A percentile compares a stretch with the other conserved stretches of the same genome.
phyloP scores from a whole-genome alignment of 352 stramenopile genomes.

The Globisporangium nunn region DNA sequence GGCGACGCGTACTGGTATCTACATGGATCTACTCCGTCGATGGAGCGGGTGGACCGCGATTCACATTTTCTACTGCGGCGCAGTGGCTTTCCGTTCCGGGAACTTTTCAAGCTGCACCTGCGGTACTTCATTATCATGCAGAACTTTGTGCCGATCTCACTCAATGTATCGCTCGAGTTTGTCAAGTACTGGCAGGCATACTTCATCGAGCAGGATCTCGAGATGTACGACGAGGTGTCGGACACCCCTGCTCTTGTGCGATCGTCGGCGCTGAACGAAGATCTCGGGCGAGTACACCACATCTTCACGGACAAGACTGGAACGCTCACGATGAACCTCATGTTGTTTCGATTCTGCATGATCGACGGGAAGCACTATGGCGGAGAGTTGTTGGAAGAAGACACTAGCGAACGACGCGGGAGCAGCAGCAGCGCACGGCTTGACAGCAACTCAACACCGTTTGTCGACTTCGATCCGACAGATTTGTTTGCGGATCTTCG shows the following conservation, averaged over 20 bases:
- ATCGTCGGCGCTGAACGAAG: constrained; percentile 87
- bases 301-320: constrained; percentile 95
- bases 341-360: constrained; percentile 95
- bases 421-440: not conserved
- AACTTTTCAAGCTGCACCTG: constrained; percentile 78
- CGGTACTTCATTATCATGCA: constrained; percentile 96
- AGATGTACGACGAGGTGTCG: constrained; percentile 89
- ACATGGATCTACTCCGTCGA: constrained; percentile 1
- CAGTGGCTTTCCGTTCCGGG: constrained; percentile 32
- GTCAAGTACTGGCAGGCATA: constrained; percentile 94
- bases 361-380: constrained; percentile 91
- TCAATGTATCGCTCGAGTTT: constrained; percentile 98
- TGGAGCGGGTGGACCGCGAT: not conserved
- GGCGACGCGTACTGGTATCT: constrained; percentile 69
- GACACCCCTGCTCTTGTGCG: constrained; percentile 83
- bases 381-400: constrained; percentile 46
- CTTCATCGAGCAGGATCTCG: constrained; percentile 90
- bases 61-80: constrained; percentile 1
- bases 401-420: not conserved
- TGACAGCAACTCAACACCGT: constrained; percentile 12
- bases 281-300: constrained; percentile 87
- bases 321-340: constrained; percentile 94
- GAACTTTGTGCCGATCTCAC: constrained; percentile 96
- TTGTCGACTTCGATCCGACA: constrained; percentile 66
- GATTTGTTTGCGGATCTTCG: constrained; percentile 58